phyloP scores from a whole-genome alignment of 2,329 filamentous ascomycete genomes.

The Monosporascus sp. region DNA sequence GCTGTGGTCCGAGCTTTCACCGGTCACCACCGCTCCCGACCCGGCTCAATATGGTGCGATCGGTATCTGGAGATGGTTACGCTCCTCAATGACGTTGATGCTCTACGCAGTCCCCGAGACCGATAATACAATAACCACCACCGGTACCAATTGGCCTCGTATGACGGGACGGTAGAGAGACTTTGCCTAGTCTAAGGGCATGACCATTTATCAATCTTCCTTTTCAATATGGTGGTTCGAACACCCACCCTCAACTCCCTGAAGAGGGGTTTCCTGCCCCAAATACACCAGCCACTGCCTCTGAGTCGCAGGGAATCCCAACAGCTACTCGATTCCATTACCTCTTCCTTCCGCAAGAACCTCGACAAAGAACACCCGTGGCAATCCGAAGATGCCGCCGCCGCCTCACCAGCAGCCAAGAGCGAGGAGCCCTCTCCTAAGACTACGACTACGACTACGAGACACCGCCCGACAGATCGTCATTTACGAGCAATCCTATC shows the following conservation, averaged over 20 bases:
- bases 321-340: conserved; percentile 51
- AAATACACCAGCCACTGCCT: conserved; percentile 48
- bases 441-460: conserved; percentile 7
- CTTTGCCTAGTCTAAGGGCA: neutral
- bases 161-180: neutral
- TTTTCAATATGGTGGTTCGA: conserved; percentile 21
- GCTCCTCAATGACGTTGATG: neutral
- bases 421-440: conserved; percentile 3
- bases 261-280: conserved; percentile 35
- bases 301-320: conserved; percentile 46
- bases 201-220: neutral
- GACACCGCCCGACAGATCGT: conserved; percentile 37
- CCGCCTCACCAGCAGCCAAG: conserved; percentile 9
- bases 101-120: neutral
- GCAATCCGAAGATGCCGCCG: conserved; percentile 24
- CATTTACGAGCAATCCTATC: conserved; percentile 53
- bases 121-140: neutral
- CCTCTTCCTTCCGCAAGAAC: conserved; percentile 51
- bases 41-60: neutral
- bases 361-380: conserved; percentile 54
- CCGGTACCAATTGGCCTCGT: neutral
- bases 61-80: neutral
- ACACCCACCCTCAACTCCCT: conserved; percentile 33
- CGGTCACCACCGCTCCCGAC: neutral
- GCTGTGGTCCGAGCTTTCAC: neutral